Percentiles rank a stretch among this genome's conserved stretches.
Conservation (phyloP, 1,139 yeast species). For the Tardiomyces blankii region DNA sequence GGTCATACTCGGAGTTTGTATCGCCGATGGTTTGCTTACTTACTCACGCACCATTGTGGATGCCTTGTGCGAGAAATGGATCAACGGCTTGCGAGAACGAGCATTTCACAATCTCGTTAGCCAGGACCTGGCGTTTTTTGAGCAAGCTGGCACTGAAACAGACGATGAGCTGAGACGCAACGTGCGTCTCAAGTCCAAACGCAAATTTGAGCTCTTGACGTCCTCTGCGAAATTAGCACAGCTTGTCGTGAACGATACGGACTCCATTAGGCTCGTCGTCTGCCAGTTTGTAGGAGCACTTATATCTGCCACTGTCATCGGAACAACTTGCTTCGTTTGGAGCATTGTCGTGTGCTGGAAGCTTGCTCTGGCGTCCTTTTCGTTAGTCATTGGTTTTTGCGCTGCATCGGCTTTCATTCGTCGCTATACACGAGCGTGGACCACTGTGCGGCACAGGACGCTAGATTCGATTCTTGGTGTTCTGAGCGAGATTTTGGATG, state of each 20-base stretch:
- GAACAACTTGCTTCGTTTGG: conserved; percentile 61
- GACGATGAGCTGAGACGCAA: conserved; percentile 38
- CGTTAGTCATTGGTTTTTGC: conserved; percentile 56
- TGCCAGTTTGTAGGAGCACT: conserved; percentile 49
- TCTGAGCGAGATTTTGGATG: conserved; percentile 46
- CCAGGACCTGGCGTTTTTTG: conserved; percentile 26
- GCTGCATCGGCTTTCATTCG: conserved; percentile 45
- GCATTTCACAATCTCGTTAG: conserved; percentile 39
- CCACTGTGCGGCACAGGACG: conserved; percentile 42
- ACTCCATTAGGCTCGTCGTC: conserved; percentile 59
- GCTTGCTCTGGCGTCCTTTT: conserved; percentile 65
- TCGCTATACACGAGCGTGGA: conserved; percentile 41
- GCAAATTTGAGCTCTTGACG: conserved; percentile 28
- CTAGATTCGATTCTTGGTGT: conserved; percentile 43
- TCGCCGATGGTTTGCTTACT: conserved; percentile 46
- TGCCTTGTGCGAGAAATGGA: conserved; percentile 59
- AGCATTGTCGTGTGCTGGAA: conserved; percentile 79
- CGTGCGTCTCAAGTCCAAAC: conserved; percentile 9
- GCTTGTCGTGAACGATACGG: conserved; percentile 63
- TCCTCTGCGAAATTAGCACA: conserved; percentile 43
- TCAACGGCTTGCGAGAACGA: conserved; percentile 39
- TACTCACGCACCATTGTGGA: conserved; percentile 45
- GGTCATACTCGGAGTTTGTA: conserved; percentile 47
- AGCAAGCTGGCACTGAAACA: conserved; percentile 12
- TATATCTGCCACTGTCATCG: conserved; percentile 41